Evolutionary conservation across 73 alveolate species (phyloP).

Genomic region (Paramecium biaurelia): DNA sequence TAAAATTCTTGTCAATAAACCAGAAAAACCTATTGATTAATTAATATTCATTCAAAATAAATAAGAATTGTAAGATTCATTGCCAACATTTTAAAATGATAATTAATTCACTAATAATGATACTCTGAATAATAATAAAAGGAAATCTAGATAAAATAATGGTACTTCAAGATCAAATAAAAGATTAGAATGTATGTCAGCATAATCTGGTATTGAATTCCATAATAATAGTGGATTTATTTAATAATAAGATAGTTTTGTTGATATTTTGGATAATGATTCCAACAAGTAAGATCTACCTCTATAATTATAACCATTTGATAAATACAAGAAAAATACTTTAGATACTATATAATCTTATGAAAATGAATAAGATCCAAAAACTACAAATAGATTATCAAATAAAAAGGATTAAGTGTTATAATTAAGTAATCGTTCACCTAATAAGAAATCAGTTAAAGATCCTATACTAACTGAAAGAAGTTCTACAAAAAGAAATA

Average conservation of each 20-base stretch:
- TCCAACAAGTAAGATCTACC: not conserved
- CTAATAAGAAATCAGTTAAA: not conserved
- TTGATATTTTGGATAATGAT: not conserved
- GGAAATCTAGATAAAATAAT: not conserved
- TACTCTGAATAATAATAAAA: not conserved
- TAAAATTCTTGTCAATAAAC: not conserved
- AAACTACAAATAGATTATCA: not conserved
- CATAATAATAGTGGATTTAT: not conserved
- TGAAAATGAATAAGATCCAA: not conserved
- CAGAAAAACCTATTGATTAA: not conserved
- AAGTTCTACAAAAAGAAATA: not conserved
- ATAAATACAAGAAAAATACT: not conserved
- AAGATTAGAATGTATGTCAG: not conserved
- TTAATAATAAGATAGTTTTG: not conserved
- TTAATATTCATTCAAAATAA: not conserved
- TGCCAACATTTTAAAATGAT: not conserved
- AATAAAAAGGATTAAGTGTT: not conserved
- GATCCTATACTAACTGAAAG: not conserved
- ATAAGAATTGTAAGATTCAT: not conserved
- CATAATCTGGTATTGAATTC: not conserved
- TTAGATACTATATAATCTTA: not conserved
- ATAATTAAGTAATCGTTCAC: not conserved
- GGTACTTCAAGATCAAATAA: not conserved
- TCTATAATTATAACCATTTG: not conserved
- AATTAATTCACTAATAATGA: not conserved